A percentile compares a stretch with the other conserved stretches of the same genome.
phyloP scores from a whole-genome alignment of 176 grass and related monocot genomes.

The Phragmites australis region DNA sequence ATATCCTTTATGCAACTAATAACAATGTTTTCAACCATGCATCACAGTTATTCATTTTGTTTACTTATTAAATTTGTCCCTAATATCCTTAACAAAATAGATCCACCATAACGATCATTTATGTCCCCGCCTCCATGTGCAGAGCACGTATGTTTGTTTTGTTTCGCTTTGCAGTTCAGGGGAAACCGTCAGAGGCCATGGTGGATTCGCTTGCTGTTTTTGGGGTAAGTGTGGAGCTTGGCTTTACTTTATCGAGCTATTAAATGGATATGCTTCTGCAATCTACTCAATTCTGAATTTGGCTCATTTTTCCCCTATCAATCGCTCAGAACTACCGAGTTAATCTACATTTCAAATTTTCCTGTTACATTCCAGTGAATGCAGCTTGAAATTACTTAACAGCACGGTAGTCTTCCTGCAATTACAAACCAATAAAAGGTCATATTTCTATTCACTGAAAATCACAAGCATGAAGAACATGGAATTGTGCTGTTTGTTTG shows the following conservation, averaged over 20 bases:
- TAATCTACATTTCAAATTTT: not conserved
- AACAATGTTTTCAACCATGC: too few species aligned
- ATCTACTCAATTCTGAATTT: conserved; percentile 2
- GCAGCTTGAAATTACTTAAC: conserved; percentile 15
- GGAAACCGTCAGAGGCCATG: conserved; percentile 83
- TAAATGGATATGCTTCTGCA: not conserved
- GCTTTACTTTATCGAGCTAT: too few species aligned
- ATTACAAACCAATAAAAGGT: not conserved
- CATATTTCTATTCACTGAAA: not conserved
- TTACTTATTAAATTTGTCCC: too few species aligned
- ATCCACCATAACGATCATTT: too few species aligned
- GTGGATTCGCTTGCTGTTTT: conserved; percentile 90
- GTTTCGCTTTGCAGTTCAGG: conserved; percentile 62
- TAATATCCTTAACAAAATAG: too few species aligned
- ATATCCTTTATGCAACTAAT: too few species aligned
- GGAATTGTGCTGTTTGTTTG: not conserved
- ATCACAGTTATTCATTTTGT: too few species aligned
- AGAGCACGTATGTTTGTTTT: conserved; percentile 6
- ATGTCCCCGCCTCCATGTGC: too few species aligned
- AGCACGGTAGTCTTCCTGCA: not conserved
- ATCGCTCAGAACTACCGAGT: not conserved
- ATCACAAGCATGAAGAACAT: not conserved
- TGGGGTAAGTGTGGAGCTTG: too few species aligned
- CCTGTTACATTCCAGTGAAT: not conserved
- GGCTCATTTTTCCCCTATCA: not conserved